Base-by-base conservation (phyloP, 2,329 filamentous ascomycete species). In the Amphichorda felina region DNA sequence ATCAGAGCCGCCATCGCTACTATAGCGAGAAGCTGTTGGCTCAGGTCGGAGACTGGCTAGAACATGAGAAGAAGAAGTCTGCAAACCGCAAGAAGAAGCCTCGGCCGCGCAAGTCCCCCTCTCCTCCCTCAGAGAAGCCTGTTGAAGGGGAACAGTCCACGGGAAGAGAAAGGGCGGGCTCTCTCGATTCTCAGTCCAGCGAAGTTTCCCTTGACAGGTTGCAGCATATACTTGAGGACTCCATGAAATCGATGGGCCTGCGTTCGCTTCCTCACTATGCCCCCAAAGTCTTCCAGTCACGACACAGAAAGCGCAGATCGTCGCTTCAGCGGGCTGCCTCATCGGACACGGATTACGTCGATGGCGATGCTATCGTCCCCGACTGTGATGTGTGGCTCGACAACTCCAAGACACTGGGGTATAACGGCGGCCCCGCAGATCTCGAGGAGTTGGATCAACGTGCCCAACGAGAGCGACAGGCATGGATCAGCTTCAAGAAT, bases 401-500 rank as follows among this genome's bases (percentile, higher is more conserved):
- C 59, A 95, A 95, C 50, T 82, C 84, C 5, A 91, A 89, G 59
- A 93, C 88, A 0, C 64, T 94, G 47, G 75, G 79, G 34, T 94
- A 91, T 51, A 69, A 64, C 11, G 77, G 78, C 8, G 54, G 55
- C 19, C 61, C 63, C 13, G 64, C 67, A 31, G 63, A 68, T 22
- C 38, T 51, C 4, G 67, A 72, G 22, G 85, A 82, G 13, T 22
- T 28, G n/a, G 32, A 34, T 10, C 30, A 36, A 13, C 32, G 36
- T 8, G 30, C 34, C 16, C 22, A 36, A 25, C 22, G 34, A 50
- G 84, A 89, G 40, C 72, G 66, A 29, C 78, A 84, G 50, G 78
- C 78, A 3, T 95, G 89, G 91, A 53, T 73, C n/a, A 66, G 57
- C 8, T 98, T 95, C 68, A 95, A 95, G 56, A 81, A 78, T 40